Conservation (phyloP, 164 flowering plant genomes). For the Houttuynia cordata region DNA sequence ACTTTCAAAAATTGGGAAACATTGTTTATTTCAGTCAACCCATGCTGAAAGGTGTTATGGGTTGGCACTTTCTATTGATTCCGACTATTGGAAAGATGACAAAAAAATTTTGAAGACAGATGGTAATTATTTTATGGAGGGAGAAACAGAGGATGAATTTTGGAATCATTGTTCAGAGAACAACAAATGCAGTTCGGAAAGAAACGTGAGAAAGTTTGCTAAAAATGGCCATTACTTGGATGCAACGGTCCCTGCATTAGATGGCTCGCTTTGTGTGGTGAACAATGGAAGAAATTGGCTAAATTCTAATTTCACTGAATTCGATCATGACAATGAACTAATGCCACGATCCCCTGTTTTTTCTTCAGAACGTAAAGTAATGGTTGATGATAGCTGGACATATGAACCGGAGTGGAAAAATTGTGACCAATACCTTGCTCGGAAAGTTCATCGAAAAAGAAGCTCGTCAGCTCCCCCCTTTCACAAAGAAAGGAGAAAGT, state of each 20-base stretch:
- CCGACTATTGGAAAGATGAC: constrained; percentile 10
- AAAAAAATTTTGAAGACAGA: constrained; percentile 2
- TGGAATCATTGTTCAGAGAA: constrained; percentile 11
- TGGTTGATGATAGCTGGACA: not conserved
- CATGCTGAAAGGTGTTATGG: constrained; percentile 14
- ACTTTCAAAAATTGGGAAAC: constrained; percentile 3
- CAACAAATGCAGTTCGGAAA: constrained; percentile 9
- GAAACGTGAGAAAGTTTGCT: constrained; percentile 6
- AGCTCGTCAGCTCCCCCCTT: constrained; percentile 90
- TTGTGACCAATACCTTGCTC: constrained; percentile 4
- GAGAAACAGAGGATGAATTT: constrained; percentile 13
- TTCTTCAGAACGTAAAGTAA: not conserved
- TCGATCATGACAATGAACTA: not conserved
- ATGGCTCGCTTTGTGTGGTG: not conserved
- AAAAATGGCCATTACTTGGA: constrained; percentile 2
- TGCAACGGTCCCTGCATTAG: constrained; percentile 1
- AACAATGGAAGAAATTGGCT: not conserved
- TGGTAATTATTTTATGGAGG: constrained; percentile 11
- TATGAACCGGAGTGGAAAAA: not conserved
- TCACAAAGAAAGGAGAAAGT: constrained; percentile 38
- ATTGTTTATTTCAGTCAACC: constrained; percentile 7
- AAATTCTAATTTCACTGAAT: not conserved
- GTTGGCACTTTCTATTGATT: constrained; percentile 11
- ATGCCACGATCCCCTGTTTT: not conserved
- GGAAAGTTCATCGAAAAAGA: constrained; percentile 32